Base-by-base conservation (phyloP, 805 yeast genomes). In the Lipomyces lipofer region DNA sequence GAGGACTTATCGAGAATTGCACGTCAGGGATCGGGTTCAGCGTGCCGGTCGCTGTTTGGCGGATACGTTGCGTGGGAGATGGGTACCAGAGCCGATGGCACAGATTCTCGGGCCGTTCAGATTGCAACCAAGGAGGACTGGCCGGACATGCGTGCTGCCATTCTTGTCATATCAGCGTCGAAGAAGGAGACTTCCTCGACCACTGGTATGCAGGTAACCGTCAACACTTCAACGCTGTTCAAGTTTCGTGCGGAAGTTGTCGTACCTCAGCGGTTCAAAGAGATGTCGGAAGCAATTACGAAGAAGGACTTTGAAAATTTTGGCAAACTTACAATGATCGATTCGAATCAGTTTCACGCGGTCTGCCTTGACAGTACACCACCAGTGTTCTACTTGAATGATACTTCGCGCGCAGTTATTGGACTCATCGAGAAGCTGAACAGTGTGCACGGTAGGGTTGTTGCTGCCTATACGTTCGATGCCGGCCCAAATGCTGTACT, bases 1-100 rank as follows among this genome's bases (percentile, higher is more conserved):
- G 86, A 94, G 21, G 96, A 90, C 67, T 79, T 94, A 59, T 88
- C 96, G 60, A 86, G 85, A 67, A 86, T 94, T 67, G 99, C 99
- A 12, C 84, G 99, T 73, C 92, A 90, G 73, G 99, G 99, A 29
- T 90, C 97, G 5, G 99, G 99, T 2, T 89, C 97, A 12, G 99
- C 99, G 5, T 94, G 99, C 74, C 81, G 99, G 71, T 94, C 98
- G 7, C 76, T 94, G 59, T 89, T 88, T 72, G 98, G 99, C 45
- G 99, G 99, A 6, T 94, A 83, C 68, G 99, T 94, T 10, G 98
- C 98, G 2, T 94, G 99, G 99, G 97, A 94, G 71, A 90, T 91
- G 97, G 99, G 99, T 53, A 62, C 64, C 2, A 60, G 67, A 54
- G 72, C 60, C 0, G 85, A 90, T 67, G 99, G 99, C n/a, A 77